A percentile compares a stretch with the other conserved stretches of the same genome.
phyloP scores from a whole-genome alignment of 2,329 filamentous ascomycete genomes.

The Claviceps sorghi region DNA sequence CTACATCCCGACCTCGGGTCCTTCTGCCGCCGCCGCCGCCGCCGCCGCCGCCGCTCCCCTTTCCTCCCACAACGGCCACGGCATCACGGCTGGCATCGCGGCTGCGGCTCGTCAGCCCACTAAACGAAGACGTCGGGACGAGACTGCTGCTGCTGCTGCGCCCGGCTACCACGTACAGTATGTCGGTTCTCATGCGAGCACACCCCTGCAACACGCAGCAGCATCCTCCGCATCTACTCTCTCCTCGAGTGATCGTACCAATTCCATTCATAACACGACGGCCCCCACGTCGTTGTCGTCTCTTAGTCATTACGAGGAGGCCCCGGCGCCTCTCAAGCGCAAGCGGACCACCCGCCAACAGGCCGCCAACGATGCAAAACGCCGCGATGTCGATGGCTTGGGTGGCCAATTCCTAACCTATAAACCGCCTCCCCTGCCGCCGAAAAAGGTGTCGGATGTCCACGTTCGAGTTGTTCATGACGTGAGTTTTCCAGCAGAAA shows the following conservation, averaged over 20 bases:
- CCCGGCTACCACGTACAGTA: conserved; percentile 58
- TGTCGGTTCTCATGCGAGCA: conserved; percentile 56
- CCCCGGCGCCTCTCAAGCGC: conserved; percentile 67
- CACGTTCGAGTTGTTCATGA: conserved; percentile 46
- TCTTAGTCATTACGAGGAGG: conserved; percentile 48
- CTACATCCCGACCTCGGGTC: conserved; percentile 13
- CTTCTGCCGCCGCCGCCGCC: conserved; percentile 12
- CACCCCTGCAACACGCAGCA: conserved; percentile 45
- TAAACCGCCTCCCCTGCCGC: conserved; percentile 71
- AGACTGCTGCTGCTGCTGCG: conserved; percentile 27
- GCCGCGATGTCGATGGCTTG: conserved; percentile 55
- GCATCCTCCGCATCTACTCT: conserved; percentile 55
- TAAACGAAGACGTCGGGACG: conserved; percentile 61
- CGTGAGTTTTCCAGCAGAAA: too few relatives aligned
- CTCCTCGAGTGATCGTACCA: conserved; percentile 74
- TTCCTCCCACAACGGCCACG: too few relatives aligned
- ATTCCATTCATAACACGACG: conserved; percentile 68
- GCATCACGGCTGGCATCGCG: too few relatives aligned
- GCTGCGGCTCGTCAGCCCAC: conserved; percentile 40
- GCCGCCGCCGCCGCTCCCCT: too few relatives aligned
- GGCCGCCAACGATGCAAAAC: conserved; percentile 66
- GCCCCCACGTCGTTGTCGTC: conserved; percentile 69
- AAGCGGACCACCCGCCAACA: conserved; percentile 69
- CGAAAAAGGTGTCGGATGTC: conserved; percentile 78
- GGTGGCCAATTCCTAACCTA: conserved; percentile 65